A percentile compares a stretch with the other conserved stretches of the same genome.
phyloP scores from a whole-genome alignment of 495 filamentous ascomycete genomes.

The Recurvomyces mirabilis region DNA sequence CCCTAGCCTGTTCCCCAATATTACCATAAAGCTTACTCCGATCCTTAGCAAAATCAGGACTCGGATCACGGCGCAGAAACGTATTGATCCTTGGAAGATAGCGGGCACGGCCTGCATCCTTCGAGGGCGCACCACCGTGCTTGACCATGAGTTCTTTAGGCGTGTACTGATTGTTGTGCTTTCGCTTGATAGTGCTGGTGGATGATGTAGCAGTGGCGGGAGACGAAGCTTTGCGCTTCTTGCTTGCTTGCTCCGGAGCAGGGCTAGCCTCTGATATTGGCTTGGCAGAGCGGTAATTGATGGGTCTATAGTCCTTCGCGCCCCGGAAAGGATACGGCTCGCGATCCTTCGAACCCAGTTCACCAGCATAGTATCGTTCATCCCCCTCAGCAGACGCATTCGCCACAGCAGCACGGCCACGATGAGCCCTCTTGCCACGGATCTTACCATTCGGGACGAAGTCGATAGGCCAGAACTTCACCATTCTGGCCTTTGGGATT shows the following conservation, averaged over 20 bases:
- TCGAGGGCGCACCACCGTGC: slow-evolving; percentile 12
- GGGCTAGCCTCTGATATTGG: neutral
- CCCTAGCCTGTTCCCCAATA: neutral
- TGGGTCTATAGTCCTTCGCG: slow-evolving; percentile 9
- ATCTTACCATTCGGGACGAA: slow-evolving; percentile 22
- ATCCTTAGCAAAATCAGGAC: neutral
- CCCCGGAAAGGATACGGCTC: slow-evolving; percentile 14
- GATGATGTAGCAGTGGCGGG: too few relatives aligned
- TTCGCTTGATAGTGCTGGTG: neutral
- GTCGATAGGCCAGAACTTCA: slow-evolving; percentile 23
- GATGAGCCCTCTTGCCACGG: slow-evolving; percentile 18
- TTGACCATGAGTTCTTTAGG: slow-evolving; percentile 14
- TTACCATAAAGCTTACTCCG: neutral
- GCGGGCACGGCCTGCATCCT: neutral
- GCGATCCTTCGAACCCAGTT: neutral
- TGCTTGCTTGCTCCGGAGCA: neutral
- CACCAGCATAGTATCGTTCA: neutral
- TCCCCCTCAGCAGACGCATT: neutral
- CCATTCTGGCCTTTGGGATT: slow-evolving; percentile 5
- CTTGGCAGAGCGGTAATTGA: slow-evolving; percentile 6
- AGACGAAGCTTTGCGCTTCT: neutral
- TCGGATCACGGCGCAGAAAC: slow-evolving; percentile 27
- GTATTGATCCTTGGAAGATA: slow-evolving; percentile 35
- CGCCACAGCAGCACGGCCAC: slow-evolving; percentile 21
- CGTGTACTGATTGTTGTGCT: slow-evolving; percentile 18